Conservation (phyloP, 192 early-diverging fungal species). For the Tieghemiomyces parasiticus region DNA sequence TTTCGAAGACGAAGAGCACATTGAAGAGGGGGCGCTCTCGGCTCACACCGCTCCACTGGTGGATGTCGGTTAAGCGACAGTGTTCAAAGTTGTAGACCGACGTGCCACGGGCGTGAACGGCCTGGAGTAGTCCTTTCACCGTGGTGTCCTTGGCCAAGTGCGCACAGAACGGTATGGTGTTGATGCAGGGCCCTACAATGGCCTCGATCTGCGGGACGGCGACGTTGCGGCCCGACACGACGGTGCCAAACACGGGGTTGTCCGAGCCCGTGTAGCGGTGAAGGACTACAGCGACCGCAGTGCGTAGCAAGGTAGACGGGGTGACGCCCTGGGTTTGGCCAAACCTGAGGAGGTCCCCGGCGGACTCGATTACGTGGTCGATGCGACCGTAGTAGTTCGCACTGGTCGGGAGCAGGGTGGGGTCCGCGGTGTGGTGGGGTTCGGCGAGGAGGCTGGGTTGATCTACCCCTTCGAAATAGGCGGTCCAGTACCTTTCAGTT, state of each 20-base stretch:
- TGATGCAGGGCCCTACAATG: slow-evolving; percentile 8
- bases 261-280: neutral
- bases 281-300: neutral
- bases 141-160: neutral
- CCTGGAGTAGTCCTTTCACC: neutral
- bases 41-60: neutral
- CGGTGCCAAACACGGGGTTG: neutral
- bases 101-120: neutral
- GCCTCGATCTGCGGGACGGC: neutral
- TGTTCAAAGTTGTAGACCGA: neutral
- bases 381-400: neutral
- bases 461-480: neutral
- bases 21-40: neutral
- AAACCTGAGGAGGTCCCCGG: neutral
- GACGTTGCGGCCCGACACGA: neutral
- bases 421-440: neutral
- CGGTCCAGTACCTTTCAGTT: neutral
- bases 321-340: neutral
- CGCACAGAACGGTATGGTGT: neutral
- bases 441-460: neutral
- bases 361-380: neutral
- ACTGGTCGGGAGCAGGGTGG: neutral
- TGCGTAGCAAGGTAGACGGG: neutral
- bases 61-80: neutral
- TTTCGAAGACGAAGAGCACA: neutral